Evolutionary conservation across 352 stramenopile species (phyloP).

Genomic region (Globisporangium paroecandrum): DNA sequence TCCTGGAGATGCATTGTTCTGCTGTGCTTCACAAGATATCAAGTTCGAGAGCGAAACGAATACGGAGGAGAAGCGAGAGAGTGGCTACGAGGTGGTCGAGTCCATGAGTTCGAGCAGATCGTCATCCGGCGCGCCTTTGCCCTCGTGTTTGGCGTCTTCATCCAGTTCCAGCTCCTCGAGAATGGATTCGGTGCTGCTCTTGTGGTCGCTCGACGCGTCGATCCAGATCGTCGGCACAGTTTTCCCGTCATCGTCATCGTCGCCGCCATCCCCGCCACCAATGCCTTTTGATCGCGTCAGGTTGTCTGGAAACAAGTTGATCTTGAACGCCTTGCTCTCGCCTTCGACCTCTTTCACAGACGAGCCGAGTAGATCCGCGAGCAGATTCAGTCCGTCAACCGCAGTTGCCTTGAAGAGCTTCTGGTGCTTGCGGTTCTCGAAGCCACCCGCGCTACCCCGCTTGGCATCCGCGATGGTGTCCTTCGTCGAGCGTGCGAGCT

Average conservation of each 20-base stretch:
- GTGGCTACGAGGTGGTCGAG: conserved; percentile 32
- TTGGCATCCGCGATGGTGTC: conserved; percentile 70
- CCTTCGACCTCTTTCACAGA: conserved; percentile 42
- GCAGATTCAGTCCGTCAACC: conserved; percentile 77
- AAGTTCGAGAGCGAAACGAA: background rate
- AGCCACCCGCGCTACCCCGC: conserved; percentile 29
- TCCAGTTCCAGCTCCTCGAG: conserved; percentile 66
- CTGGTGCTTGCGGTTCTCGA: conserved; percentile 32
- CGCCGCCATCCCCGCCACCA: conserved; percentile 29
- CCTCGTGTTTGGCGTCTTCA: conserved; percentile 40
- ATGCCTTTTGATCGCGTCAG: conserved; percentile 28
- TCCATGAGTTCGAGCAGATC: conserved; percentile 90
- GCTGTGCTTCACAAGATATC: background rate
- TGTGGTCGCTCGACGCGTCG: conserved; percentile 71
- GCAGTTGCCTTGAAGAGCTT: conserved; percentile 80
- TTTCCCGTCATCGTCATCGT: conserved; percentile 60
- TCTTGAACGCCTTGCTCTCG: conserved; percentile 62
- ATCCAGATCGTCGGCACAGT: conserved; percentile 78
- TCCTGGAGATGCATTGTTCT: background rate
- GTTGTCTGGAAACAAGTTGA: conserved; percentile 80
- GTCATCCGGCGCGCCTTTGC: conserved; percentile 44
- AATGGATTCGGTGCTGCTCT: conserved; percentile 42
- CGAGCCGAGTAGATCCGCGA: conserved; percentile 76
- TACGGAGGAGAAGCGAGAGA: background rate
- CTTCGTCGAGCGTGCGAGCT: conserved; percentile 37